Base-by-base conservation (phyloP, 1,284 basidiomycete species). In the Anthracocystis panici-leucophaei region DNA sequence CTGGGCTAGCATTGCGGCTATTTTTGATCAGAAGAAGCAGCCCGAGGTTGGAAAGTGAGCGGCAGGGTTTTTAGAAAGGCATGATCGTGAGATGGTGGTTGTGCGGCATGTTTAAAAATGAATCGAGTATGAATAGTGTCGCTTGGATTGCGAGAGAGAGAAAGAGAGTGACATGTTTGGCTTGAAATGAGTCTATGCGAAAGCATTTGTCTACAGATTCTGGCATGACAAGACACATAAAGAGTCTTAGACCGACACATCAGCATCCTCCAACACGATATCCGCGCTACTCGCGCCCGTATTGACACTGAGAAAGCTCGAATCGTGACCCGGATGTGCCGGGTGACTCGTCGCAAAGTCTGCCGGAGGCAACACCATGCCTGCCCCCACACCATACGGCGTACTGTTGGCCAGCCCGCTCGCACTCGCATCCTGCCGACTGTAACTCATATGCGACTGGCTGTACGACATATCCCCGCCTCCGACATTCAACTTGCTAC, bases 1-100 rank as follows among this genome's bases (percentile, higher is more conserved):
- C 29, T 98, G 95, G 95, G 90, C 92, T 76, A 91, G 90, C 86
- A 87, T 97, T 79, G 87, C 75, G 35, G 82, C 82, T 54, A 86
- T 86, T 55, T 86, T 87, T 60, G 75, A 84, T 33, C 68, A 77
- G 29, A 75, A 65, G 40, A 53, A 66, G 58, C 38, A 42, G 16
- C 35, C 46, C 18, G 27, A 63, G 29, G 45, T 59, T 20, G 7
- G 46, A 41, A 66, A 72, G 60, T 66, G 59, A 27, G 41, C 18
- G 14, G 25, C 29, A n/a, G 42, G 5, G 38, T 8, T 8, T 7
- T 20, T 3, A 42, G n/a, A 42, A 20, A 6, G 35, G 14, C 11
- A 12, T 14, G 14, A 38, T 12, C 11, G 35, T 12, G 2, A 38
- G 14, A 27, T 27, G 27, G 27, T 38, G 35, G 11, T 38, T 8